Evolutionary conservation across 2,329 filamentous ascomycete species (phyloP).

Genomic region (Fonsecaea nubica): DNA sequence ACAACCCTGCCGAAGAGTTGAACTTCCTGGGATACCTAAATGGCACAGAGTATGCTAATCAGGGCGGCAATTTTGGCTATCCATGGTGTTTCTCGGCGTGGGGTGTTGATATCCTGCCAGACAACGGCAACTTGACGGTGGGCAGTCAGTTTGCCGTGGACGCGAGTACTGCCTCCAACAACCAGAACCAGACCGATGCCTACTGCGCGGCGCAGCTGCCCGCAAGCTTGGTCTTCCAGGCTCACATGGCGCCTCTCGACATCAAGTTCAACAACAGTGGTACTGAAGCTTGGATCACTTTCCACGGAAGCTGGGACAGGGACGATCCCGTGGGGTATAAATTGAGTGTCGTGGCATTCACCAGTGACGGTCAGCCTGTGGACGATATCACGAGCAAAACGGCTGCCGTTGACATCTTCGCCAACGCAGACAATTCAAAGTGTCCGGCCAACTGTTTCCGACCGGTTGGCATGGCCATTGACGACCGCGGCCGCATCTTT

Average conservation of each 20-base stretch:
- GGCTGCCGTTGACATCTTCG: constrained; percentile 43
- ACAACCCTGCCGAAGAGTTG: constrained; percentile 76
- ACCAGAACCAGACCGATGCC: constrained; percentile 53
- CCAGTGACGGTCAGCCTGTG: constrained; percentile 53
- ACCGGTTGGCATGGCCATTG: constrained; percentile 46
- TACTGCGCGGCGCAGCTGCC: constrained; percentile 53
- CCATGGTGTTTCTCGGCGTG: constrained; percentile 73
- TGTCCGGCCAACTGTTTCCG: constrained; percentile 45
- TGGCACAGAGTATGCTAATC: constrained; percentile 50
- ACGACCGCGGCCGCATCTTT: constrained; percentile 44
- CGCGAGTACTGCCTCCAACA: constrained; percentile 49
- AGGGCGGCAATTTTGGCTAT: constrained; percentile 69
- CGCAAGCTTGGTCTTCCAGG: constrained; percentile 64
- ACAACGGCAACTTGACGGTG: constrained; percentile 52
- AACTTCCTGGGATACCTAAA: constrained; percentile 72
- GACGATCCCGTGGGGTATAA: constrained; percentile 59
- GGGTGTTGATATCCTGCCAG: constrained; percentile 60
- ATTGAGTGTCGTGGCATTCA: constrained; percentile 55
- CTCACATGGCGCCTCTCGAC: constrained; percentile 75
- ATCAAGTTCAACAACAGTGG: constrained; percentile 69
- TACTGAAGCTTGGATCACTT: constrained; percentile 68
- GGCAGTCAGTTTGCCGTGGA: constrained; percentile 59
- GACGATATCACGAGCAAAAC: constrained; percentile 47
- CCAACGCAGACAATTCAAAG: constrained; percentile 41
- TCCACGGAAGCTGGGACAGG: constrained; percentile 73